A percentile compares a stretch with the other conserved stretches of the same genome.
Conservation (phyloP, 352 stramenopile genomes). For the Pythium grandisporangium region DNA sequence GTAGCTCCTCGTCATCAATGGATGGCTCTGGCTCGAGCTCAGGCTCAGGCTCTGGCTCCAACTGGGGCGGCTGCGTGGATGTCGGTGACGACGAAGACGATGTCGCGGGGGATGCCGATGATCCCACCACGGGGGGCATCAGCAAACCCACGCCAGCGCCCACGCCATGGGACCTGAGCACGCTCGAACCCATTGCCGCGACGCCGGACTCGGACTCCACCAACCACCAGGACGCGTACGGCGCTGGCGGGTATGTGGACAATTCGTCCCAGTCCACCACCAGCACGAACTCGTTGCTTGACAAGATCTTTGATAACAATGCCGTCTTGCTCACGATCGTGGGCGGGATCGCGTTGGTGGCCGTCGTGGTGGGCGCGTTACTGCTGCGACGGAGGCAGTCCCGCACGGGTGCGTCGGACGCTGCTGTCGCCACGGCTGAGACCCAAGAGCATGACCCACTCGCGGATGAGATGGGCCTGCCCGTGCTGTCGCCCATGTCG, state of each 20-base stretch:
- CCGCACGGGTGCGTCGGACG: not conserved
- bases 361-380: constrained; percentile 5
- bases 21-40: no score
- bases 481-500: no score
- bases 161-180: not conserved
- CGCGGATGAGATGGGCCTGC: no score
- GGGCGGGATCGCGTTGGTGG: constrained; percentile 2
- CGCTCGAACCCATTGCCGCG: not conserved
- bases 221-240: not conserved
- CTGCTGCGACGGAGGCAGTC: constrained; percentile 1
- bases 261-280: not conserved
- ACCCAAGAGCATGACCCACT: constrained; percentile 2
- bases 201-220: not conserved
- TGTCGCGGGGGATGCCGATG: not conserved
- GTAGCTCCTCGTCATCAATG: not conserved
- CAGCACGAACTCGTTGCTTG: not conserved
- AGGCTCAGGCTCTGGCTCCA: no score
- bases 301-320: constrained; percentile 1
- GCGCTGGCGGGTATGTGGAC: no score
- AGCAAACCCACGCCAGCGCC: not conserved
- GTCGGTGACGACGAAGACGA: not conserved
- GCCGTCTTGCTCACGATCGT: constrained; percentile 3
- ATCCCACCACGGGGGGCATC: not conserved
- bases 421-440: not conserved
- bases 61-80: no score